These are phyloP conservation scores for Calonectria multiphialidica DNA, from an alignment of 2,329 filamentous ascomycete genomes.

Conservation along the genomic window DNA sequence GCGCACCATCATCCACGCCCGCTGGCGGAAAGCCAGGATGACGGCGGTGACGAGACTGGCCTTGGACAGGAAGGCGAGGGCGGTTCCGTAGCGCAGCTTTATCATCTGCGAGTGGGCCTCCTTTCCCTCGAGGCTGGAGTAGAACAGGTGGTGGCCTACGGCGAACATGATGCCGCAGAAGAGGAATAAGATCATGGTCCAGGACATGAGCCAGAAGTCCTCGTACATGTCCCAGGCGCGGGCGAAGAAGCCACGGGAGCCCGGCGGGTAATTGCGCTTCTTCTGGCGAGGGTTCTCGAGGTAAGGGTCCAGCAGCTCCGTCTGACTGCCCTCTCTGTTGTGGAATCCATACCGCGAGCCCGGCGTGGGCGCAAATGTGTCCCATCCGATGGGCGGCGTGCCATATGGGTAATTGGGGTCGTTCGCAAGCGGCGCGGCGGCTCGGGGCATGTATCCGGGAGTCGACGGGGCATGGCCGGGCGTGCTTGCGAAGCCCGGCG, in stretches of 20 bases:
- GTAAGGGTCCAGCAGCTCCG: neutral
- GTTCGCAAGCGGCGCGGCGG: neutral
- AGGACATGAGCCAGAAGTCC: constrained; percentile 35
- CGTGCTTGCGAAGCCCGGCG: neutral
- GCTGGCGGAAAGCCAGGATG: constrained; percentile 40
- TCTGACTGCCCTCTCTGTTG: neutral
- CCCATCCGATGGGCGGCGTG: constrained; percentile 3
- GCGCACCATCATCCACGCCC: constrained; percentile 44
- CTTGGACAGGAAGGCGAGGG: constrained; percentile 40
- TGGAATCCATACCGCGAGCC: constrained; percentile 12
- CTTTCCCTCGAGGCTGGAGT: constrained; percentile 31
- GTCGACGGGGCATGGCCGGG: neutral
- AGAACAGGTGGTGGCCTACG: constrained; percentile 41
- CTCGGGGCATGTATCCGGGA: constrained; percentile 10
- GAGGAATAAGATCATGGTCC: constrained; percentile 42
- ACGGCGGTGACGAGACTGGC: constrained; percentile 41
- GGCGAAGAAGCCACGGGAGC: neutral
- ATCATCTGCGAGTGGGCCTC: constrained; percentile 35
- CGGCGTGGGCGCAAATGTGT: constrained; percentile 2
- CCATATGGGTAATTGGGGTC: neutral
- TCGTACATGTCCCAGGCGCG: constrained; percentile 7
- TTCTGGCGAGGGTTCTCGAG: neutral
- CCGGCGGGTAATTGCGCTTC: neutral
- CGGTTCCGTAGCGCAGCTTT: constrained; percentile 38
- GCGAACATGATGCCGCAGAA: constrained; percentile 38